phyloP scores from a whole-genome alignment of 2,329 filamentous ascomycete species.

The Knoxdaviesia capensis region DNA sequence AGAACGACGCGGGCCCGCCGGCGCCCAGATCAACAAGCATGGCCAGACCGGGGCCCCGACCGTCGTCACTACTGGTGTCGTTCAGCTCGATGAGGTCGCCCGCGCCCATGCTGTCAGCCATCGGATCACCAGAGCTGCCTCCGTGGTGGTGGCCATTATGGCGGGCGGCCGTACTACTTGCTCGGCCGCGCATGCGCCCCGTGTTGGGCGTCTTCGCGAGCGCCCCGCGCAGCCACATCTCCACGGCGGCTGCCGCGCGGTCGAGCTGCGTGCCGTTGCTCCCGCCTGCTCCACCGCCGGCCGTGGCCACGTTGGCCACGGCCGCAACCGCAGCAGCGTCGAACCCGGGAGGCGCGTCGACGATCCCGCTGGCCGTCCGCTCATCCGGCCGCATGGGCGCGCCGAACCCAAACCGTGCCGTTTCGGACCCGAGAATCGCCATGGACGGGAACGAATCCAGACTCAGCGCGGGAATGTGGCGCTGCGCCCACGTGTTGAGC shows the following conservation, averaged over 20 bases:
- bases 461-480: conserved; percentile 62
- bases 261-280: conserved; percentile 42
- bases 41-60: conserved; percentile 9
- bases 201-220: conserved; percentile 41
- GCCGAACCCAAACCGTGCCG: conserved; percentile 35
- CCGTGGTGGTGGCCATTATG: conserved; percentile 7
- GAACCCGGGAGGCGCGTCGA: conserved; percentile 11
- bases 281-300: conserved; percentile 8
- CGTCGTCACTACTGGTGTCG: conserved; percentile 38
- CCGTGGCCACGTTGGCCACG: conserved; percentile 7
- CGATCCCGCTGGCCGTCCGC: background rate
- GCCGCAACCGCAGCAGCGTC: conserved; percentile 8
- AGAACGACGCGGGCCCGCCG: no score
- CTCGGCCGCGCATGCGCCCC: conserved; percentile 17
- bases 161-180: conserved; percentile 5
- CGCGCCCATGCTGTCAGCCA: conserved; percentile 16
- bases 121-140: conserved; percentile 11
- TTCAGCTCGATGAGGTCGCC: conserved; percentile 54
- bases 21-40: background rate
- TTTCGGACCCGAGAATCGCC: conserved; percentile 41
- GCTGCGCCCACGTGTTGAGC: conserved; percentile 65
- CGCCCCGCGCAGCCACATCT: conserved; percentile 76
- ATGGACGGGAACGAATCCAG: conserved; percentile 48
- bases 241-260: conserved; percentile 69
- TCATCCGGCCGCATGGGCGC: conserved; percentile 19